Percentiles rank a stretch among this genome's conserved stretches.
These are phyloP conservation scores for Tylopilus sp. DNA, from an alignment of 1,284 basidiomycete genomes.

Conservation along the genomic window DNA sequence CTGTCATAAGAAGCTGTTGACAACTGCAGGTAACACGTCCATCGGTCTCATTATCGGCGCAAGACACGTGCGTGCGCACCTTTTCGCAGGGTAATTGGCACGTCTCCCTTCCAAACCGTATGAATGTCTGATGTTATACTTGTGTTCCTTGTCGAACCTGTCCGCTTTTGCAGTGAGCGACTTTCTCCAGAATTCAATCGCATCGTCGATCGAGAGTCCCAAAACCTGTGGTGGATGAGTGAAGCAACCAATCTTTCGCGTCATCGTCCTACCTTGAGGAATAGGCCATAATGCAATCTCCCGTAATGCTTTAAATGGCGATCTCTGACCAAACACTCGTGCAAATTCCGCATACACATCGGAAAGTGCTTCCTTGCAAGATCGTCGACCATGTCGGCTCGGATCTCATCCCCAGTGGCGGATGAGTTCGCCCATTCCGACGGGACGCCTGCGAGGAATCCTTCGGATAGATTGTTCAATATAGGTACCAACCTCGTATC, in stretches of 20 bases:
- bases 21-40: slow-evolving; percentile 54
- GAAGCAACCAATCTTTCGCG: not conserved
- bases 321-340: slow-evolving; percentile 73
- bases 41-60: slow-evolving; percentile 1
- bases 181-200: slow-evolving; percentile 89
- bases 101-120: slow-evolving; percentile 94
- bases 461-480: slow-evolving; percentile 88
- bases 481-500: slow-evolving; percentile 90
- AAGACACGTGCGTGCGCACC: slow-evolving; percentile 41
- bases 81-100: slow-evolving; percentile 91
- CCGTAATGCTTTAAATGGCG: slow-evolving; percentile 92
- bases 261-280: slow-evolving; percentile 74
- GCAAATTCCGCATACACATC: slow-evolving; percentile 91
- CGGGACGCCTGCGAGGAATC: slow-evolving; percentile 88
- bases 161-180: slow-evolving; percentile 80
- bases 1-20: slow-evolving; percentile 78
- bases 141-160: slow-evolving; percentile 97
- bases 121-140: slow-evolving; percentile 95
- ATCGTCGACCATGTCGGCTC: slow-evolving; percentile 91
- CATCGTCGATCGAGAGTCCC: slow-evolving; percentile 92
- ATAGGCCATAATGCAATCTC: slow-evolving; percentile 87
- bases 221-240: slow-evolving; percentile 57
- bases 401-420: slow-evolving; percentile 63
- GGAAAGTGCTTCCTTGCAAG: slow-evolving; percentile 89
- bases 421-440: slow-evolving; percentile 69